Evolutionary conservation across 768 basidiomycete genomes (phyloP).

Genomic region (Steccherinum ochraceum): DNA sequence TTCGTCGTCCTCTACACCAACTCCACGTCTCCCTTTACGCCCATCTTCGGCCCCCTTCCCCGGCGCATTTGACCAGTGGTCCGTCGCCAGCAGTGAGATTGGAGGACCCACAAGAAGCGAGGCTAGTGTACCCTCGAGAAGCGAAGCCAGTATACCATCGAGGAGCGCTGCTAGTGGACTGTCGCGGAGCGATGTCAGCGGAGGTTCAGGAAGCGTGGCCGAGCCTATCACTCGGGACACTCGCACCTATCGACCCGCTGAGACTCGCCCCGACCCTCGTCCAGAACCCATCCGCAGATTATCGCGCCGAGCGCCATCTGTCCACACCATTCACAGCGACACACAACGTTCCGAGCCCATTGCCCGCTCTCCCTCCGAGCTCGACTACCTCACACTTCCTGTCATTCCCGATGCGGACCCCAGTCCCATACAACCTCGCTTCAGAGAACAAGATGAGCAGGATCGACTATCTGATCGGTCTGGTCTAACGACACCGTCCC

Average conservation of each 20-base stretch:
- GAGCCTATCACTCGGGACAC: too few relatives aligned
- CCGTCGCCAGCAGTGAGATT: slow-evolving; percentile 15
- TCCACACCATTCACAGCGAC: neutral
- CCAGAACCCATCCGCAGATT: slow-evolving; percentile 2
- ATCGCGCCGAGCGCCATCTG: neutral
- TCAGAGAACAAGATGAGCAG: slow-evolving; percentile 3
- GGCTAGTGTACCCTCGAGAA: slow-evolving; percentile 1
- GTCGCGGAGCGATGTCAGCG: too few relatives aligned
- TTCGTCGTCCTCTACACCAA: neutral
- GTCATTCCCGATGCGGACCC: slow-evolving; percentile 14
- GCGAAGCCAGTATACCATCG: too few relatives aligned
- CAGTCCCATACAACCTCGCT: slow-evolving; percentile 10
- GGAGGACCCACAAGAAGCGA: neutral
- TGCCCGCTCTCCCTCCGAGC: slow-evolving; percentile 18
- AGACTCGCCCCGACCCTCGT: slow-evolving; percentile 2
- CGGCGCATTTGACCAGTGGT: slow-evolving; percentile 18
- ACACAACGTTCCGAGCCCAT: neutral
- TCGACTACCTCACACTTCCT: slow-evolving; percentile 19
- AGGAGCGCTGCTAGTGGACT: too few relatives aligned
- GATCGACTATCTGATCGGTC: slow-evolving; percentile 10
- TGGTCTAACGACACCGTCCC: slow-evolving; percentile 19
- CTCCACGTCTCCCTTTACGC: slow-evolving; percentile 12
- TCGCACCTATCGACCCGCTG: too few relatives aligned
- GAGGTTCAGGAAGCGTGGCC: too few relatives aligned
- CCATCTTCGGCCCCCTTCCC: slow-evolving; percentile 17